Evolutionary conservation across 768 basidiomycete genomes (phyloP), one percentile per base, ranked within the genome.

Genomic region (Neoboletus magnificus): DNA sequence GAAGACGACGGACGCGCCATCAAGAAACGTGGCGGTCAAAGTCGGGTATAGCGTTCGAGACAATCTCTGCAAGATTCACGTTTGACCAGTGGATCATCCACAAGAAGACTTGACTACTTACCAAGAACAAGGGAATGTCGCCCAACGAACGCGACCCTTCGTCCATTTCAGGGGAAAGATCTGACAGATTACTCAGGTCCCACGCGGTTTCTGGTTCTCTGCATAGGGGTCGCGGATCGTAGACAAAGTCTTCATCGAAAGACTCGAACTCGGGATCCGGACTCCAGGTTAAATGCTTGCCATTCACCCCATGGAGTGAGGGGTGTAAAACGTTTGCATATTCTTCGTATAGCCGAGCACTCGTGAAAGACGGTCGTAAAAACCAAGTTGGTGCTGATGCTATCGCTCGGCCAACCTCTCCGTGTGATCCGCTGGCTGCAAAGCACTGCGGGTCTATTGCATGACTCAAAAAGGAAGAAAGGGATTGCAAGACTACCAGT

Each of bases 1-100:
- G 71, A 96, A 95, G 2, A 89, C 89, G 15, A 81, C 67, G 2
- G 95, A 91, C 5, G 92, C 91, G 60, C 84, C 83, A 68, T 98
- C 95, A 22, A 98, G 81, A 71, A 93, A 91, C 2, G 89, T 86
- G 22, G 92, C 86, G 2, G 93, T 74, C 12, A 98, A 75, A 11
- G 86, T 85, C 4, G 92, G 79, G 62, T 93, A 83, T n/a, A 98
- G 71, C 15, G 85, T 81, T 50, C 80, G 79, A 54, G 88, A 83
- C 27, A 97, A 75, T 68, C 80, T 82, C 89, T 91, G 59, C 18
- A 56, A 44, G 53, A 55, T 53, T 51, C 62, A 43, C 60, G 57
- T 56, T 50, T 5, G 42, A 47, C 36, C 42, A 30, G 52, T 30
- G 56, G 58, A 60, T 57, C 57, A 55, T 60, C 59, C 52, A 54